A percentile compares a stretch with the other conserved stretches of the same genome.
Evolutionary conservation across 345 rosid genomes (phyloP).

Genomic region (Arabis alpina): DNA sequence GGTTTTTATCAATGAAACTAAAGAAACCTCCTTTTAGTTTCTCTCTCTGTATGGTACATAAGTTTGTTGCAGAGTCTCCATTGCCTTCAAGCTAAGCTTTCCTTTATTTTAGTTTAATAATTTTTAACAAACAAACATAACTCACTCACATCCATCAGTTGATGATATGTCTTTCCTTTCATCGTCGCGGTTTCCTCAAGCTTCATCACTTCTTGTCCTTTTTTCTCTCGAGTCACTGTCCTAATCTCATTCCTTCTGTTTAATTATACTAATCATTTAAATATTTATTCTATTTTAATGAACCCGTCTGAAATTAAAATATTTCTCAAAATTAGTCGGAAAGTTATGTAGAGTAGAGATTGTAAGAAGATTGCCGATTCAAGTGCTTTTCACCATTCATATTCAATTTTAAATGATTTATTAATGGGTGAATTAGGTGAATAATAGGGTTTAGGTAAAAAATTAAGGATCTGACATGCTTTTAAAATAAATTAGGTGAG

Average conservation of each 20-base stretch:
- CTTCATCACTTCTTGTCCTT: conserved; percentile 4
- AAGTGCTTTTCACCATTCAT: too few relatives aligned
- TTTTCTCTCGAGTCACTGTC: conserved; percentile 16
- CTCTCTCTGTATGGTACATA: conserved; percentile 43
- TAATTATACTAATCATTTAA: neutral
- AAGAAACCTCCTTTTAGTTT: neutral
- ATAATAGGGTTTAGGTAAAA: too few relatives aligned
- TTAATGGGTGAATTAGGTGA: too few relatives aligned
- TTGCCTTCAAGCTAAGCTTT: conserved; percentile 96
- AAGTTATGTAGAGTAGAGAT: too few relatives aligned
- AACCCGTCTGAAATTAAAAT: too few relatives aligned
- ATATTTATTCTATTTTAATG: neutral
- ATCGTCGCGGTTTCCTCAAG: conserved; percentile 40
- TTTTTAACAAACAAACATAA: conserved; percentile 17
- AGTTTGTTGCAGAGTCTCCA: conserved; percentile 89
- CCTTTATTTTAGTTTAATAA: neutral
- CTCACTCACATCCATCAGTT: conserved; percentile 34
- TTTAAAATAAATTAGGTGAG: too few relatives aligned
- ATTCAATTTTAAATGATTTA: too few relatives aligned
- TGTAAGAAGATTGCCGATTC: too few relatives aligned
- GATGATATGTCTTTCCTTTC: conserved; percentile 30
- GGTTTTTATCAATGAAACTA: conserved; percentile 45
- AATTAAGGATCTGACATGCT: too few relatives aligned
- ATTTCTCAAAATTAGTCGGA: too few relatives aligned
- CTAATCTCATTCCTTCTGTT: conserved; percentile 21